Evolutionary conservation across 768 basidiomycete genomes (phyloP).

Genomic region (Tulasnella sp.): DNA sequence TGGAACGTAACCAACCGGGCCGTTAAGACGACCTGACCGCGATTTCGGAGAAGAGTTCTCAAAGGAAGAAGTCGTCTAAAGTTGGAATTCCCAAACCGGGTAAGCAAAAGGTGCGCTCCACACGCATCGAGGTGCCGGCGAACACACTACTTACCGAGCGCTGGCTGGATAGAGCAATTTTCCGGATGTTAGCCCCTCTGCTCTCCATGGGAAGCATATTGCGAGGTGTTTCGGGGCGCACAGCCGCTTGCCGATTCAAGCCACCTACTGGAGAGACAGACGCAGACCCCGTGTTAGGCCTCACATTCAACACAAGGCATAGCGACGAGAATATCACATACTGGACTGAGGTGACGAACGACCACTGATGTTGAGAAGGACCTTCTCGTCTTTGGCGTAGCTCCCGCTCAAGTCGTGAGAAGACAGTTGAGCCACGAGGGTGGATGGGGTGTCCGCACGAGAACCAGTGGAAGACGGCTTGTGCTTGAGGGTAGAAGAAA

Average conservation of each 20-base stretch:
- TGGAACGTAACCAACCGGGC: background rate
- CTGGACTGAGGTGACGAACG: background rate
- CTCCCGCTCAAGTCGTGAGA: background rate
- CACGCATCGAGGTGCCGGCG: background rate
- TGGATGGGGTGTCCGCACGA: background rate
- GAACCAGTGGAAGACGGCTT: background rate
- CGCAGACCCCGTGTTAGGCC: background rate
- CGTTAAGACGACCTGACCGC: background rate
- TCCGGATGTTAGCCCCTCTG: background rate
- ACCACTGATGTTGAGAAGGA: background rate
- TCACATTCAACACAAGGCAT: background rate
- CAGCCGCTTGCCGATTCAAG: background rate
- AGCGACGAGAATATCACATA: conserved; percentile 5
- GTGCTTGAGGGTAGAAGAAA: background rate
- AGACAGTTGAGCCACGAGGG: background rate
- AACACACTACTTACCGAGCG: background rate
- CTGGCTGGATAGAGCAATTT: background rate
- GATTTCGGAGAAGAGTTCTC: background rate
- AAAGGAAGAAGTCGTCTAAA: background rate
- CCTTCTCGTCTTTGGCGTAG: background rate
- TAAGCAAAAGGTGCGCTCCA: background rate
- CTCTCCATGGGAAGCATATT: background rate
- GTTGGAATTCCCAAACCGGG: background rate
- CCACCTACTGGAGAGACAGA: background rate
- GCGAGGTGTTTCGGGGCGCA: background rate